These are phyloP conservation scores for Solanum verrucosum DNA, from an alignment of 257 asterid species.

Conservation along the genomic window DNA sequence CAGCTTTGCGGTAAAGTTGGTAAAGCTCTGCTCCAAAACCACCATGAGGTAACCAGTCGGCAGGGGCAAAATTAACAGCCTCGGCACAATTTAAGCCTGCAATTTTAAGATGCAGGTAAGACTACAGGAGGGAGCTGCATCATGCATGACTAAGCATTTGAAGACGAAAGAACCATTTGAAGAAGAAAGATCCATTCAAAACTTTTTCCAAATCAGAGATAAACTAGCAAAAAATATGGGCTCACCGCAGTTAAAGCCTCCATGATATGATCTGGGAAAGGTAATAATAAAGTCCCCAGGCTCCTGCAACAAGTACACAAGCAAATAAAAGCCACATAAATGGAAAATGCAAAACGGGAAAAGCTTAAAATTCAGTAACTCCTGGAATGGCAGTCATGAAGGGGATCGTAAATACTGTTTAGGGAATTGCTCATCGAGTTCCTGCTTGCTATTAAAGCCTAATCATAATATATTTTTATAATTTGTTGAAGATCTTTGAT, in stretches of 20 bases:
- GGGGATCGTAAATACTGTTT: neutral
- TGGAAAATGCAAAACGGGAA: neutral
- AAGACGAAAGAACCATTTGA: neutral
- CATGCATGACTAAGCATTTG: slow-evolving; percentile 1
- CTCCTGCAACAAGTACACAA: slow-evolving; percentile 47
- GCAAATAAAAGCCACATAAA: neutral
- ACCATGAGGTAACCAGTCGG: slow-evolving; percentile 98
- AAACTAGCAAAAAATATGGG: slow-evolving; percentile 1
- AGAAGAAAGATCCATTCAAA: neutral
- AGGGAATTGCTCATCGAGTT: neutral
- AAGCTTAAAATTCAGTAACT: neutral
- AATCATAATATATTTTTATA: neutral
- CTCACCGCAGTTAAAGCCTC: slow-evolving; percentile 97
- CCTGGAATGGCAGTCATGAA: neutral
- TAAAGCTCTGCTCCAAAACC: slow-evolving; percentile 94
- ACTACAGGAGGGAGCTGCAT: neutral
- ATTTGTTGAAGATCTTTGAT: neutral
- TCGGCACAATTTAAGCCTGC: slow-evolving; percentile 96
- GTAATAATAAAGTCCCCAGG: slow-evolving; percentile 96
- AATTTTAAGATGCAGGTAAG: slow-evolving; percentile 17
- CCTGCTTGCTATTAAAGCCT: neutral
- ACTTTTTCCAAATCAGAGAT: neutral
- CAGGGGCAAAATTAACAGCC: slow-evolving; percentile 99
- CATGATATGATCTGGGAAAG: slow-evolving; percentile 94
- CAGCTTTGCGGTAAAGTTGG: slow-evolving; percentile 72